Percentiles rank a stretch among this genome's conserved stretches.
These are phyloP conservation scores for Pseudoscleropodium purum DNA, from an alignment of 225 moss, liverwort and hornwort species.

Conservation along the genomic window DNA sequence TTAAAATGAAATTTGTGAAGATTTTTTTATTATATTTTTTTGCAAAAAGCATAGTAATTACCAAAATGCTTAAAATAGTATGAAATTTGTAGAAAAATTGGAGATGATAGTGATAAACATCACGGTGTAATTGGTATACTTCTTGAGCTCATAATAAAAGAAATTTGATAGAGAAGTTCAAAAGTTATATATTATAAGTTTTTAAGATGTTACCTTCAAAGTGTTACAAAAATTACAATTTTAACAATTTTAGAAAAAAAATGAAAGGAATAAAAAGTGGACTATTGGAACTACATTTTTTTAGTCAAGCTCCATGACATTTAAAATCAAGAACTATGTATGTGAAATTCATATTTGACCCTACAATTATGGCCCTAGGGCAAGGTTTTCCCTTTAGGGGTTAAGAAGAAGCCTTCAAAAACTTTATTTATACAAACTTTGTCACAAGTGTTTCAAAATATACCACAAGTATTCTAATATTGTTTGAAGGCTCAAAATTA, in stretches of 20 bases:
- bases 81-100: no score
- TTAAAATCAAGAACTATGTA: neutral
- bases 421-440: neutral
- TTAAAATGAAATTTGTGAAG: no score
- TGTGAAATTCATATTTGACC: neutral
- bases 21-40: no score
- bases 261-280: neutral
- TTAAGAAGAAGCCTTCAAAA: no score
- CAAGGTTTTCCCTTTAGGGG: rapidly evolving
- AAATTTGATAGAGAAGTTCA: neutral
- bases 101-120: no score
- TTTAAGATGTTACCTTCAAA: neutral
- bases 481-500: neutral
- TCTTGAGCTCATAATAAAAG: no score
- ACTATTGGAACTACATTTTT: neutral
- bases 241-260: neutral
- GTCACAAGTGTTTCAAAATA: neutral
- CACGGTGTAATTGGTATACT: no score
- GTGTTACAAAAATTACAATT: no score
- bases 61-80: no score
- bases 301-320: neutral
- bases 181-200: neutral
- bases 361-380: neutral
- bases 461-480: neutral
- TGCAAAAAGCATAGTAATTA: no score